Conservation (phyloP, 805 yeast species). For the Torulaspora gathmanii region DNA sequence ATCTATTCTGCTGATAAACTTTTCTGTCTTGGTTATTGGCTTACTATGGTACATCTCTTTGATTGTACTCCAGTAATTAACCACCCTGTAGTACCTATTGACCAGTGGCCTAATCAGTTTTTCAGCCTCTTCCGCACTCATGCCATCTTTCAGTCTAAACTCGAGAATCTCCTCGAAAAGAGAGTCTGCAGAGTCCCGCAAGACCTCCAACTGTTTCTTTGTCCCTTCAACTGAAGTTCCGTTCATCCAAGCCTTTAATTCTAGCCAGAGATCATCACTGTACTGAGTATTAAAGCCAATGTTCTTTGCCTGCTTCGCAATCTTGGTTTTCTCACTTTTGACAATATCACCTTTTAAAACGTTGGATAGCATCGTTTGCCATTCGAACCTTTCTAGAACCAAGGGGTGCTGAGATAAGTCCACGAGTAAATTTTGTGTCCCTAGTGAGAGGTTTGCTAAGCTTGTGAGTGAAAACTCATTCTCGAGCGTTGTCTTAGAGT, state of each 20-base stretch:
- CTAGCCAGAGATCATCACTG: constrained; percentile 67
- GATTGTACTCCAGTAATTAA: constrained; percentile 72
- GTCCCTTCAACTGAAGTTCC: constrained; percentile 82
- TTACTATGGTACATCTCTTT: constrained; percentile 76
- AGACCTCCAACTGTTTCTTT: constrained; percentile 56
- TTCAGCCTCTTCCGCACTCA: constrained; percentile 38
- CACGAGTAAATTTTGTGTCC: constrained; percentile 16
- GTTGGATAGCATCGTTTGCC: constrained; percentile 90
- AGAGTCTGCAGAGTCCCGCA: constrained; percentile 68
- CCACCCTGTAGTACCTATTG: constrained; percentile 58
- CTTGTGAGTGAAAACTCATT: constrained; percentile 14
- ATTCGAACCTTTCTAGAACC: constrained; percentile 76
- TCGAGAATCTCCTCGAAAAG: constrained; percentile 62
- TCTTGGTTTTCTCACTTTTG: constrained; percentile 77
- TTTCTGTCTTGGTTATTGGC: constrained; percentile 60
- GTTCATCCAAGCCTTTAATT: constrained; percentile 72
- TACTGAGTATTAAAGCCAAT: constrained; percentile 27
- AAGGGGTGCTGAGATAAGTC: constrained; percentile 32
- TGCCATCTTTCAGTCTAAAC: constrained; percentile 52
- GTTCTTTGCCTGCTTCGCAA: constrained; percentile 44
- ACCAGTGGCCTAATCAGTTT: constrained; percentile 53
- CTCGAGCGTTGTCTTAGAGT: constrained; percentile 12
- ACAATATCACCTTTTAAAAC: constrained; percentile 96
- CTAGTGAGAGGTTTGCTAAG: constrained; percentile 17
- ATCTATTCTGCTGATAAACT: constrained; percentile 61